Base-by-base conservation (phyloP, 257 asterid genomes). In the Nicotiana obtusifolia region DNA sequence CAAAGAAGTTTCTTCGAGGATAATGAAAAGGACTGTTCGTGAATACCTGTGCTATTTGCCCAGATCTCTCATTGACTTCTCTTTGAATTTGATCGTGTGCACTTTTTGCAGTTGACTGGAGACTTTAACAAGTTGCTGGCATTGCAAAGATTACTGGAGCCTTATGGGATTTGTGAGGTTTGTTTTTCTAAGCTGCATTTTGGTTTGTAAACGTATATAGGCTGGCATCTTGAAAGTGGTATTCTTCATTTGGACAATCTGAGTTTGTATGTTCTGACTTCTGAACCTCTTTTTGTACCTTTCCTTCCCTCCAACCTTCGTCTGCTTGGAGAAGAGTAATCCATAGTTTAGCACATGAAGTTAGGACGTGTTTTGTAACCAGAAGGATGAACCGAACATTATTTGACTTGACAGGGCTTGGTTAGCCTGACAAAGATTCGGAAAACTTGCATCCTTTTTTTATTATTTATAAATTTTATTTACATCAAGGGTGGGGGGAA, bases 111-210 rank as follows among this genome's bases (percentile, higher is more conserved):
- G 98, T 86, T 94, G 71, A 91, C 97, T 1, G 98, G 98, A 83
- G 98, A 92, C 87, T 88, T 94, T 84, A 86, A 84, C 82, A 94
- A 94, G 88, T 89, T 94, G 95, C 85, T 91, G 71, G 98, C 98
- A 7, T 90, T 94, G 69, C 97, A 93, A 84, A 87, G 83, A 37
- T 81, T 93, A 73, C 86, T 94, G 90, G 98, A 91, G 84, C 93
- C 95, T 73, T 94, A 85, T 66, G 98, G 98, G 65, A 89, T 94
- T 85, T 93, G 98, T 85, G 98, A 94, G 98, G 98, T 94, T 54
- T 64, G 94, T 87, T 78, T 67, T 11, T 59, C 76, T 62, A 33
- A 57, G 79, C 64, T 56, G 61, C 82, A 33, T 77, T 30, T 76
- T 65, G 20, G 30, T 67, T 17, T 41, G 15, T 61, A 19, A 17